Base-by-base conservation (phyloP, 768 basidiomycete species). In the Amanita inopinata region DNA sequence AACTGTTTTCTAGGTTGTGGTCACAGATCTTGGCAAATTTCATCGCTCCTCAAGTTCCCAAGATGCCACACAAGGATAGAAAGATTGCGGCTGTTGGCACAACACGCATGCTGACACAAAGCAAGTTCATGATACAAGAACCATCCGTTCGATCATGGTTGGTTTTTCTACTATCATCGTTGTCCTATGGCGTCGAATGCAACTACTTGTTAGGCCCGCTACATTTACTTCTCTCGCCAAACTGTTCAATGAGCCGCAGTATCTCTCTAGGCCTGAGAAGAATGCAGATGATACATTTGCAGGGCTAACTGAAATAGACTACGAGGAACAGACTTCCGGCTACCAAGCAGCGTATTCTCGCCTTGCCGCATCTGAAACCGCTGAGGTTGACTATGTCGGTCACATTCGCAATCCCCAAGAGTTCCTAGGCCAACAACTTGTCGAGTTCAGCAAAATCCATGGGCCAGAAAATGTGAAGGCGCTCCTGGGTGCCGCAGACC, bases 301-400 rank as follows among this genome's bases (percentile, higher is more conserved):
- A 0, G 76, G 75, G 0, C 55, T 88, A 25, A 86, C 85, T 1
- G 77, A 75, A 40, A 78, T 96, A 34, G 94, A 97, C 56, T 80
- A 79, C 47, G 94, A 97, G 55, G 93, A 97, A 56, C 84, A 87
- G 56, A 73, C 74, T 1, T 83, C 83, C 4, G 88, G 91, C 1
- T 97, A 97, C 61, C 96, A 98, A 55, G 88, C 90, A 0, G 86
- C 90, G 3, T 98, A 93, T 64, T 91, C 91, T 39, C 76, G 84
- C 25, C 72, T 97, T 12, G 93, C 91, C 0, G 87, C 94, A 1
- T 81, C 83, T 1, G 84, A 87, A 50, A 62, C 61, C 1, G 59
- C 59, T 0, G 66, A 69, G 31, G 60, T 56, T 0, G 87, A 90
- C 56, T 79, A 80, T 0, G 75, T 81, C 7, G 71, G 62, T 8